Evolutionary conservation across 2,329 filamentous ascomycete genomes (phyloP).

Genomic region (Ceratocystis diversiconidia): DNA sequence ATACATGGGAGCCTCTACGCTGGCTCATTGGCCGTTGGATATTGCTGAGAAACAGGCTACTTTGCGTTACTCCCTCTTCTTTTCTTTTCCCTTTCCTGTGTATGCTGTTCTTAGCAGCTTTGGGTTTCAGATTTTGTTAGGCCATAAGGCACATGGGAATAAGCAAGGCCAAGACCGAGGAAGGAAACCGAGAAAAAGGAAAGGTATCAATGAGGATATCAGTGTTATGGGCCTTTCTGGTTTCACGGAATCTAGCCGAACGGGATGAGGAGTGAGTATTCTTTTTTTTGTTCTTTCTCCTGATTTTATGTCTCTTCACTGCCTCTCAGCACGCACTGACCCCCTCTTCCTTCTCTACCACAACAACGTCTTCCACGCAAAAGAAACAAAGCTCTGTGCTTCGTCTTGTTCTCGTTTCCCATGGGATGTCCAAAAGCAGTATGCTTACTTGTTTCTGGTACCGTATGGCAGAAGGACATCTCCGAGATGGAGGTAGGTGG

Average conservation of each 20-base stretch:
- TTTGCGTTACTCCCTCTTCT: not conserved
- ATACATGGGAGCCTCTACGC: too few species aligned
- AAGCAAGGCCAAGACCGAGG: not conserved
- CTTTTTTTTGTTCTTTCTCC: constrained; percentile 6
- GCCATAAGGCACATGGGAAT: not conserved
- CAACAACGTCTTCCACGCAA: not conserved
- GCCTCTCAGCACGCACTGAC: not conserved
- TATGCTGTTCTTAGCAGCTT: constrained; percentile 1
- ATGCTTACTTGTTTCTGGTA: too few species aligned
- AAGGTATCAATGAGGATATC: not conserved
- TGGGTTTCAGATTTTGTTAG: not conserved
- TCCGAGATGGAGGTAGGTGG: too few species aligned
- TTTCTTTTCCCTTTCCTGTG: not conserved
- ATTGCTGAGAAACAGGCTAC: not conserved
- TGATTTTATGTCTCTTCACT: not conserved
- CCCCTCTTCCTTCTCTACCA: not conserved
- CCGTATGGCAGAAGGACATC: too few species aligned
- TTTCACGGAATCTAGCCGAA: constrained; percentile 3
- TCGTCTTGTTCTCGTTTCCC: not conserved
- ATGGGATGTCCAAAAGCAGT: too few species aligned
- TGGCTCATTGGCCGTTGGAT: not conserved
- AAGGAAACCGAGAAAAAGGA: not conserved
- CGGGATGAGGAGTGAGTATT: not conserved
- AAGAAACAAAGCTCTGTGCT: not conserved
- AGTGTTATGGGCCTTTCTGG: not conserved